Conservation (phyloP, 2,329 filamentous ascomycete species). For the Beauveria medogensis region DNA sequence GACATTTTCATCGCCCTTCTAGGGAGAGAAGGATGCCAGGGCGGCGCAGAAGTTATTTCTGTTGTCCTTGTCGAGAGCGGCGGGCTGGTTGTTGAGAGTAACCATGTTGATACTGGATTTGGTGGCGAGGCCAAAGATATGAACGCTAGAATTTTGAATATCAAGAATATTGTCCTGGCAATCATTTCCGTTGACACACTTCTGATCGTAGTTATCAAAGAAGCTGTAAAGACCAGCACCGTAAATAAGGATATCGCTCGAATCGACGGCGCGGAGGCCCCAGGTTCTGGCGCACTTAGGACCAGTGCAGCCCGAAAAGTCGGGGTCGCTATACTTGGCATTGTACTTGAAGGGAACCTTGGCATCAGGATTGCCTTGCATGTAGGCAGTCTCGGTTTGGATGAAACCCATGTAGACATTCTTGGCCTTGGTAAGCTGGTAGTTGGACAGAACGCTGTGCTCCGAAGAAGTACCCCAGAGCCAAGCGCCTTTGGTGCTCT, state of each 20-base stretch:
- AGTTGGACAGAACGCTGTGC: conserved; percentile 68
- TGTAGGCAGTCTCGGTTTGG: conserved; percentile 86
- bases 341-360: conserved; percentile 56
- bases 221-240: conserved; percentile 74
- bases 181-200: conserved; percentile 56
- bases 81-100: conserved; percentile 47
- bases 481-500: conserved; percentile 69
- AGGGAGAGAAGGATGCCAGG: conserved; percentile 41
- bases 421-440: conserved; percentile 69
- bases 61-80: conserved; percentile 52
- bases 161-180: conserved; percentile 75
- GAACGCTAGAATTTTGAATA: conserved; percentile 58
- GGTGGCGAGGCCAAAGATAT: conserved; percentile 63
- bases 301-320: conserved; percentile 52
- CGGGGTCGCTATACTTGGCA: conserved; percentile 54
- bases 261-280: conserved; percentile 65
- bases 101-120: conserved; percentile 71
- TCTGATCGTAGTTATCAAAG: conserved; percentile 73
- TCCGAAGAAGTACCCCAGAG: conserved; percentile 68
- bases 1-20: background rate
- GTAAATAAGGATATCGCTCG: conserved; percentile 58
- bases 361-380: conserved; percentile 74
- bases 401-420: conserved; percentile 78
- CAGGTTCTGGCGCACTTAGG: conserved; percentile 63
- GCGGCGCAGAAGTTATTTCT: conserved; percentile 58